phyloP scores from a whole-genome alignment of 2,329 filamentous ascomycete genomes.

The Zymoseptoria brevis region DNA sequence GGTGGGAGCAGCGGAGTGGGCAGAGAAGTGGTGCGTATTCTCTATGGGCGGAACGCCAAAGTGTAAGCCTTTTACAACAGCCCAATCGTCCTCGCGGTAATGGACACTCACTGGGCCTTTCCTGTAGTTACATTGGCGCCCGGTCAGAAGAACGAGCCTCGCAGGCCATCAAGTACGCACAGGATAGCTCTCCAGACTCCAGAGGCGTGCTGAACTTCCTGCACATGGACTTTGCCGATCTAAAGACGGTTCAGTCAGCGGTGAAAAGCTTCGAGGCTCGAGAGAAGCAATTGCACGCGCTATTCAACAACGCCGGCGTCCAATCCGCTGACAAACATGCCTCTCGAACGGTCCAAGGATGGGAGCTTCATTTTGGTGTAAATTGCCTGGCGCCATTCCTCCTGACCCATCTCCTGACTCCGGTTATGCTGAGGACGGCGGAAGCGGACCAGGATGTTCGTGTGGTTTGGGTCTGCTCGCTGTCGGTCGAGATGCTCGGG shows the following conservation, averaged over 20 bases:
- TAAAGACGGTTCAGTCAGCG: conserved; percentile 3
- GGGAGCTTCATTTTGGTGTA: not conserved
- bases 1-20: conserved; percentile 12
- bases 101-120: not conserved
- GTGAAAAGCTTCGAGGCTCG: not conserved
- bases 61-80: conserved; percentile 3
- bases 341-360: not conserved
- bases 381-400: not conserved
- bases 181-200: conserved; percentile 23
- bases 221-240: conserved; percentile 2
- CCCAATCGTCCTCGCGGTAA: conserved; percentile 44
- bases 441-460: not conserved
- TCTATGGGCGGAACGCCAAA: conserved; percentile 40
- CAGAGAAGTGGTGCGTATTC: conserved; percentile 32
- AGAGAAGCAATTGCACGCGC: not conserved
- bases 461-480: not conserved
- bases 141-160: conserved; percentile 35
- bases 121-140: conserved; percentile 14
- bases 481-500: not conserved
- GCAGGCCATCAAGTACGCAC: conserved; percentile 36
- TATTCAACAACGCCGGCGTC: not conserved
- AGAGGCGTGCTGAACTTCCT: conserved; percentile 17
- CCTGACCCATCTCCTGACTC: not conserved
- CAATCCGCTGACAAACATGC: not conserved
- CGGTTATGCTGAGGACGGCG: not conserved